Evolutionary conservation across 208 protist genomes (phyloP), one percentile per base, ranked within the genome.

Genomic region (Acanthamoeba rhysodes): DNA sequence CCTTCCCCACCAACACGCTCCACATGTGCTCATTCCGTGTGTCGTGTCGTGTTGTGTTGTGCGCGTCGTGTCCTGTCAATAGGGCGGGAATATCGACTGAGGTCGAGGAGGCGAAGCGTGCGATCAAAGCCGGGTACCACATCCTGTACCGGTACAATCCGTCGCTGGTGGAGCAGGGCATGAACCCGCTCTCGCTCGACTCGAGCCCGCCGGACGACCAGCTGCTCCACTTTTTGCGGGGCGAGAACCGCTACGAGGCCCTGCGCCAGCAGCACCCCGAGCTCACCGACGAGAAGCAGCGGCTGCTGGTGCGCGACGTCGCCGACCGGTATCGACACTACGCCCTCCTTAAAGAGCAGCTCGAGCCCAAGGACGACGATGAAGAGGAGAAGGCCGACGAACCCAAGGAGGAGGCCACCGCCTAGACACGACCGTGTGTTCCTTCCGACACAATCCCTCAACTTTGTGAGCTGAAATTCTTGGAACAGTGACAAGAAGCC

Each of bases 141-240:
- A 68, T 78, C 37, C 45, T 95, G 32, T 95, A 95, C 72, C 72
- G 72, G 8, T 80, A 80, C 72, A 80, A n/a, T 14, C 68, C 57
- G 53, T 57, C 53, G 53, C 55, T 78, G 50, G 24, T 62, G 22
- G 85, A 68, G n/a, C 29, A 96, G 66, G 96, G 96, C 48, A 45
- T 91, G 34, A 96, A 96, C 48, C 95, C 96, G 41, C 93, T 97
- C 70, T 34, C 45, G 37, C 96, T 97, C 64, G 96, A 97, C 70
- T 96, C 96, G 45, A 24, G 14, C 66, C 29, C 96, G 78, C 50
- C 96, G 22, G 91, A 62, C 29, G 70, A 70, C 48, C 94, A 97
- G 24, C n/a, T 98, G 24, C 24, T 96, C 10, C 20, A 95, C n/a
- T 96, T 97, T 76, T 53, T 97, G 32, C 37, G 95, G 50, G 29